Conservation (phyloP, 805 yeast species). For the Spathaspora arborariae region DNA sequence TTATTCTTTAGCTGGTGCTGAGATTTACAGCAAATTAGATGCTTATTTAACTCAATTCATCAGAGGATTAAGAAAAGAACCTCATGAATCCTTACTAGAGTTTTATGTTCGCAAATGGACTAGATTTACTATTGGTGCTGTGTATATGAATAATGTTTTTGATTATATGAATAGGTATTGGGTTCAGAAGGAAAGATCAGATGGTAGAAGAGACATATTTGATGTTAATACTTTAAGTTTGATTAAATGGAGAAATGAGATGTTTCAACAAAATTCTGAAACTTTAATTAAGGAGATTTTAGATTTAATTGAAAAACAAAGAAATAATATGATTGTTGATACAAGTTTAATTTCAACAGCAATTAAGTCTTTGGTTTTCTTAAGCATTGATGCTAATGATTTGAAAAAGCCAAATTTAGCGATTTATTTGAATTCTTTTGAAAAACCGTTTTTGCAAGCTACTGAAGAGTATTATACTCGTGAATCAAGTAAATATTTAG, state of each 20-base stretch:
- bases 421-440: slow-evolving; percentile 79
- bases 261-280: slow-evolving; percentile 67
- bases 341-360: slow-evolving; percentile 65
- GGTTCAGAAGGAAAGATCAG: slow-evolving; percentile 94
- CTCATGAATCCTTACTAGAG: slow-evolving; percentile 66
- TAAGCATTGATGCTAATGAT: slow-evolving; percentile 90
- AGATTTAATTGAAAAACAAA: slow-evolving; percentile 69
- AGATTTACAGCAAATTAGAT: slow-evolving; percentile 71
- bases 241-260: slow-evolving; percentile 79
- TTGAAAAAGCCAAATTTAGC: slow-evolving; percentile 78
- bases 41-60: slow-evolving; percentile 63
- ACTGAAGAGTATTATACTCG: slow-evolving; percentile 63
- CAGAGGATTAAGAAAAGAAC: slow-evolving; percentile 42
- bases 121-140: slow-evolving; percentile 86
- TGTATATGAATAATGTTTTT: slow-evolving; percentile 85
- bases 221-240: slow-evolving; percentile 89
- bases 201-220: slow-evolving; percentile 83
- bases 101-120: slow-evolving; percentile 88
- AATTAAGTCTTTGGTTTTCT: slow-evolving; percentile 78
- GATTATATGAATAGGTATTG: slow-evolving; percentile 96
- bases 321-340: slow-evolving; percentile 73
- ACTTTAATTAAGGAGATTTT: slow-evolving; percentile 66
- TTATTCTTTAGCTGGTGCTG: slow-evolving; percentile 77
- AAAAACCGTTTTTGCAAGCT: slow-evolving; percentile 66
- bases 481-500: slow-evolving; percentile 66